These are phyloP conservation scores for Tylopilus intermedius DNA, from an alignment of 768 basidiomycete species.

Conservation along the genomic window DNA sequence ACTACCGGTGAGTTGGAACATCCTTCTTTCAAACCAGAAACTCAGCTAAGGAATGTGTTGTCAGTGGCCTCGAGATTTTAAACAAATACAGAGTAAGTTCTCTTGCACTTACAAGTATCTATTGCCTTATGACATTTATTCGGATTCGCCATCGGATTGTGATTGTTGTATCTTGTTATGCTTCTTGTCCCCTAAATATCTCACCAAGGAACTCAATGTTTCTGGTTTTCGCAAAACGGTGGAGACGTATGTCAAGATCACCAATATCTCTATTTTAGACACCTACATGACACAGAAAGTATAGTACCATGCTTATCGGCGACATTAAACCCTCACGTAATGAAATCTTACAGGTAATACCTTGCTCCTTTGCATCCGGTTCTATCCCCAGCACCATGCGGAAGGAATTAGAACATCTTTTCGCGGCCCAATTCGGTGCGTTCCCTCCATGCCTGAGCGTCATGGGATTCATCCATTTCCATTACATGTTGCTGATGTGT, in stretches of 20 bases:
- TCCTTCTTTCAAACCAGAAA: neutral
- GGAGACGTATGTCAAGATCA: slow-evolving; percentile 81
- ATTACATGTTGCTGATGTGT: neutral
- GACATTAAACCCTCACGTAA: neutral
- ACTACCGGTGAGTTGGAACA: slow-evolving; percentile 55
- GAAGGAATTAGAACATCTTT: slow-evolving; percentile 70
- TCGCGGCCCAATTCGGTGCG: slow-evolving; percentile 68
- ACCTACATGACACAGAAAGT: slow-evolving; percentile 81
- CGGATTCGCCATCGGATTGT: neutral
- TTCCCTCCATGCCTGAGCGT: neutral
- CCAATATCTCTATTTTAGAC: slow-evolving; percentile 65
- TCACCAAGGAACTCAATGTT: slow-evolving; percentile 70
- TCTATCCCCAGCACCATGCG: slow-evolving; percentile 60
- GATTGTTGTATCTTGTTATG: neutral
- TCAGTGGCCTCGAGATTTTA: slow-evolving; percentile 72
- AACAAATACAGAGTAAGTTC: slow-evolving; percentile 75
- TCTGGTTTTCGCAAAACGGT: slow-evolving; percentile 85
- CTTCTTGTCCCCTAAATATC: neutral
- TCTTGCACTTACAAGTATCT: neutral
- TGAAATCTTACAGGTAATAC: slow-evolving; percentile 48
- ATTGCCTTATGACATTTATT: neutral
- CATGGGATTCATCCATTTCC: neutral
- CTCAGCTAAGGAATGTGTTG: slow-evolving; percentile 7
- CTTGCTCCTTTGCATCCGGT: slow-evolving; percentile 62
- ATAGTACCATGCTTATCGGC: neutral